Percentiles rank a stretch among this genome's conserved stretches.
Conservation (phyloP, 2,329 filamentous ascomycete species). For the Blastomyces percursus region DNA sequence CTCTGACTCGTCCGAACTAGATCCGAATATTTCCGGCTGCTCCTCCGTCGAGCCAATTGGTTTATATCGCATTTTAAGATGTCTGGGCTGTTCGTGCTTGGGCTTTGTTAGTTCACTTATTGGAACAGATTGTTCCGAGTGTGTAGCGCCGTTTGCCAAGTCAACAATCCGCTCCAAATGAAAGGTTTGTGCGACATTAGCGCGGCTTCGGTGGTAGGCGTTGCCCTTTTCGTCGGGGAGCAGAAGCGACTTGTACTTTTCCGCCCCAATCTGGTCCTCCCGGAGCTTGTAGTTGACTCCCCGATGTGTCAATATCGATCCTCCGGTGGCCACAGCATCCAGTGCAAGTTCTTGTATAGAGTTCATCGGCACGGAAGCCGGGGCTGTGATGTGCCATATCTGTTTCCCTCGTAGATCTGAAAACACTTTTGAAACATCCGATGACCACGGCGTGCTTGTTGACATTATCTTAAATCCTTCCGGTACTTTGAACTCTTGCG, state of each 20-base stretch:
- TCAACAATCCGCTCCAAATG: conserved; percentile 14
- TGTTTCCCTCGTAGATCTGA: conserved; percentile 36
- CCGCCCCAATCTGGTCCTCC: conserved; percentile 22
- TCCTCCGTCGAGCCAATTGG: conserved; percentile 30
- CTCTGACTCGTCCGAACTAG: conserved; percentile 30
- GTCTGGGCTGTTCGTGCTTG: conserved; percentile 31
- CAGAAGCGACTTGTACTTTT: conserved; percentile 26
- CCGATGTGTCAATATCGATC: conserved; percentile 33
- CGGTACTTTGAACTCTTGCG: conserved; percentile 33
- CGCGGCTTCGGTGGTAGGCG: conserved; percentile 21
- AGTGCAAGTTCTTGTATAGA: conserved; percentile 37
- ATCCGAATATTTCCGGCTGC: conserved; percentile 26
- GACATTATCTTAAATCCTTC: conserved; percentile 33
- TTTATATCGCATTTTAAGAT: conserved; percentile 36
- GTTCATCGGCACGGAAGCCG: conserved; percentile 34
- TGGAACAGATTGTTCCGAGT: conserved; percentile 1
- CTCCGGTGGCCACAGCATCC: conserved; percentile 30
- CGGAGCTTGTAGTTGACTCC: conserved; percentile 35
- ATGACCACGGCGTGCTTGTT: conserved; percentile 23
- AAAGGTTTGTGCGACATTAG: conserved; percentile 17
- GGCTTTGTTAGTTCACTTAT: conserved; percentile 23
- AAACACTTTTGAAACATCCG: conserved; percentile 25
- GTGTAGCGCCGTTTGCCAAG: conserved; percentile 5
- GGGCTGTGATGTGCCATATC: conserved; percentile 40
- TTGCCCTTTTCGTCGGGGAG: conserved; percentile 28